phyloP scores from a whole-genome alignment of 768 basidiomycete species.

The Leccinum fibrillosum region DNA sequence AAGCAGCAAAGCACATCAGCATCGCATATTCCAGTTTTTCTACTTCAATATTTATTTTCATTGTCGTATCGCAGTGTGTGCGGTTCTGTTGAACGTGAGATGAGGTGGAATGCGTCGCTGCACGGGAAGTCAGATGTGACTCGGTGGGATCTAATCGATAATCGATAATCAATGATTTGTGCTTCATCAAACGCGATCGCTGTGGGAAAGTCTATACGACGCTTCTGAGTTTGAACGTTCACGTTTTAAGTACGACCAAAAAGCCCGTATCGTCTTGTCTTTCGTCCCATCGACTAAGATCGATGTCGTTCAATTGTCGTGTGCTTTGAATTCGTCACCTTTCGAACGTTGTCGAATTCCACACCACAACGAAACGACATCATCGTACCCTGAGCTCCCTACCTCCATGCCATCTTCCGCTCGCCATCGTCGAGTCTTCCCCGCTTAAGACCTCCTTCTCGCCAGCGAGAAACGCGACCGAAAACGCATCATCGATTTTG shows the following conservation, averaged over 20 bases:
- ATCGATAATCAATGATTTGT: too few relatives aligned
- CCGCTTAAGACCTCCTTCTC: background rate
- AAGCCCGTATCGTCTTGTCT: too few relatives aligned
- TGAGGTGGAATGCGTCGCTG: background rate
- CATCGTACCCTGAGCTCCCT: too few relatives aligned
- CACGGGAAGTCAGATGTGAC: too few relatives aligned
- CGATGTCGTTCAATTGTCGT: background rate
- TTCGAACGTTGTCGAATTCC: background rate
- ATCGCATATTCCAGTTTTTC: constrained; percentile 2
- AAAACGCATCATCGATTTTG: too few relatives aligned
- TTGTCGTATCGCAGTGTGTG: background rate
- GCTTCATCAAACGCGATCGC: too few relatives aligned
- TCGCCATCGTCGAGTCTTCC: background rate
- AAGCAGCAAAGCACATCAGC: background rate
- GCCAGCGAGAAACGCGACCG: too few relatives aligned
- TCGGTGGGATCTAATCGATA: too few relatives aligned
- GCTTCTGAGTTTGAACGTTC: too few relatives aligned
- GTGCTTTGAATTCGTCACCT: background rate
- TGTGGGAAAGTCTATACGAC: too few relatives aligned
- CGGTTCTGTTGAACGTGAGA: background rate
- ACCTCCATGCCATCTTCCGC: too few relatives aligned
- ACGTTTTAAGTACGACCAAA: too few relatives aligned
- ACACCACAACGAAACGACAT: background rate
- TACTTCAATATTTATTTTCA: background rate
- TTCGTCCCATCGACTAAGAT: background rate